Base-by-base conservation (phyloP, 2,329 filamentous ascomycete genomes). In the Ascochyta lentis region DNA sequence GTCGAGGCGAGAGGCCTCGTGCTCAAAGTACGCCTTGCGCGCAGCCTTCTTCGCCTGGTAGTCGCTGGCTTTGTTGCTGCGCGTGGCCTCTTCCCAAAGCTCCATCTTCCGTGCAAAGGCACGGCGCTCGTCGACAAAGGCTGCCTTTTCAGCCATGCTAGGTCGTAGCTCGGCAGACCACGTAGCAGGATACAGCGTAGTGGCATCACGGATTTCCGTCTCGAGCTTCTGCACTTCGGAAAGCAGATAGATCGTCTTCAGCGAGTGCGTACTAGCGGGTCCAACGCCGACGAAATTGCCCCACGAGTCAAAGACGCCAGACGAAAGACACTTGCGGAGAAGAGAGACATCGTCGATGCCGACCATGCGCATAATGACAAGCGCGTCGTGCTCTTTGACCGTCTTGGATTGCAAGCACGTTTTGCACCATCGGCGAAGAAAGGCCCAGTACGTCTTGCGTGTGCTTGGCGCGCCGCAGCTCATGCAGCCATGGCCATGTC, bases 391-490 rank as follows among this genome's bases (percentile, higher is more conserved):
- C 53, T 74, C 66, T 49, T 67, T 67, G 34, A 72, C 45, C 6
- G 68, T 71, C 47, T 76, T 76, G 9, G 60, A 58, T 15, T 68
- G 66, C 44, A 78, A 64, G 55, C 76, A 78, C 8, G 60, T 59
- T 46, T 74, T 73, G 60, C 77, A 79, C 75, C 75, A 78, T n/a
- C 77, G 72, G 10, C 74, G 71, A 22, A 75, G 68, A 45, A 78
- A 78, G 2, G 74, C 74, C 77, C 77, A 79, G 54, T 78, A 79
- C 4, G 75, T 76, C 60, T 77, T 78, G 58, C 76, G 68, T 6
- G 75, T 74, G 31, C 66, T 69, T 5, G 61, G 64, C 12, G 74
- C 65, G 13, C 64, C 60, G 58, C 76, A 78, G 27, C 66, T 70
- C 69, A 75, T 75, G 61, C 77, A 78, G 24, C 75, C 75, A 44